Conservation (phyloP, 306 rosid species). For the Castanopsis chinensis region DNA sequence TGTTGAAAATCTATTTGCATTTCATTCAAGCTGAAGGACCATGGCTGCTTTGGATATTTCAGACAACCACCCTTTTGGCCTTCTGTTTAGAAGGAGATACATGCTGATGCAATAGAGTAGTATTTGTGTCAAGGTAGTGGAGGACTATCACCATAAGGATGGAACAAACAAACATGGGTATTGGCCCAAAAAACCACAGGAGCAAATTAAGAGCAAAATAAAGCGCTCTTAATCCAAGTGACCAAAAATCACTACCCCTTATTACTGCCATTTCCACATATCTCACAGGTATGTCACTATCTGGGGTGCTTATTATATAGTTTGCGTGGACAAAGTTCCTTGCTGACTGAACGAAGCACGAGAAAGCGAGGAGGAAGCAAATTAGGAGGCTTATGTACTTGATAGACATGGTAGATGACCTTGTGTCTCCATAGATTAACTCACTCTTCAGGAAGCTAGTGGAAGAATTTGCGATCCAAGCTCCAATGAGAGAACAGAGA, state of each 20-base stretch:
- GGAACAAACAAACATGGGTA: constrained; percentile 73
- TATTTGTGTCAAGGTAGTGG: constrained; percentile 54
- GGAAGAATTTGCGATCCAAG: constrained; percentile 64
- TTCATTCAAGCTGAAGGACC: not conserved
- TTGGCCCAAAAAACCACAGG: constrained; percentile 87
- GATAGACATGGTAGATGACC: constrained; percentile 40
- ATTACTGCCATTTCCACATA: constrained; percentile 60
- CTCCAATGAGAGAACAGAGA: constrained; percentile 67
- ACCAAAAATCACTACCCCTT: constrained; percentile 77
- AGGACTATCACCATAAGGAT: constrained; percentile 45
- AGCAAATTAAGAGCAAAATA: constrained; percentile 67
- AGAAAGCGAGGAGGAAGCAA: constrained; percentile 71
- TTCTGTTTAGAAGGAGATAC: constrained; percentile 2
- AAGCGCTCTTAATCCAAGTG: constrained; percentile 69
- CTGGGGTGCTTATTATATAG: constrained; percentile 65
- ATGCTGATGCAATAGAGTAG: constrained; percentile 44
- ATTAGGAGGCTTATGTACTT: constrained; percentile 58
- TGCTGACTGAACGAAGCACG: constrained; percentile 69
- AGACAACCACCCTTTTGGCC: constrained; percentile 16
- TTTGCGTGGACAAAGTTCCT: constrained; percentile 80
- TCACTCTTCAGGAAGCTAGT: constrained; percentile 35
- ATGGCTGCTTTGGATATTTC: constrained; percentile 2
- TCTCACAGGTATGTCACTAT: constrained; percentile 40
- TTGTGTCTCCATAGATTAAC: constrained; percentile 62
- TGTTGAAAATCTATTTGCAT: too few relatives aligned